Percentiles rank a stretch among this genome's conserved stretches.
phyloP scores from a whole-genome alignment of 1,284 basidiomycete species.

The Austropuccinia psidii region DNA sequence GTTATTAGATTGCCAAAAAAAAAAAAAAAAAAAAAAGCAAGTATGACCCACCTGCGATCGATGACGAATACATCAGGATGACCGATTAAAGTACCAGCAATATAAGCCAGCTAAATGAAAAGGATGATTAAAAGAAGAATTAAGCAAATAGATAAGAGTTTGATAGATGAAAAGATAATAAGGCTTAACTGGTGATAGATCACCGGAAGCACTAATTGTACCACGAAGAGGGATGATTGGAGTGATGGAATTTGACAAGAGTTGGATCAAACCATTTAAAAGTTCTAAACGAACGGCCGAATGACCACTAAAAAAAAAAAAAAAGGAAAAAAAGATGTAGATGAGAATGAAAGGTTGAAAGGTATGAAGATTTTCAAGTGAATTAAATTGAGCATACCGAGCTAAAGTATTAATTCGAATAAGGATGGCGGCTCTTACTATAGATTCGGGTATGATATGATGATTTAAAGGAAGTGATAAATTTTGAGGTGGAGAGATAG shows the following conservation, averaged over 20 bases:
- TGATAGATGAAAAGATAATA: background rate
- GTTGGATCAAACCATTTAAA: constrained; percentile 66
- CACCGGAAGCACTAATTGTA: constrained; percentile 69
- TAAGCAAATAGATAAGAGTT: constrained; percentile 7
- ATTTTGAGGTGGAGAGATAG: background rate
- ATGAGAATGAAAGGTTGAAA: no score
- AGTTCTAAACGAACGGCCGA: constrained; percentile 74
- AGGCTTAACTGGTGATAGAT: constrained; percentile 46
- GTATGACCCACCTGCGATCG: constrained; percentile 51
- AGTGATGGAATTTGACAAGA: constrained; percentile 65
- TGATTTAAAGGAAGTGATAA: constrained; percentile 49
- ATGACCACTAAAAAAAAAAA: constrained; percentile 54
- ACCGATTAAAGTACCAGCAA: constrained; percentile 68
- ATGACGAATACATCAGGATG: constrained; percentile 69
- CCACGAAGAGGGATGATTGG: constrained; percentile 76
- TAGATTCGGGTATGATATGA: constrained; percentile 70
- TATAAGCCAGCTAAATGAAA: constrained; percentile 68
- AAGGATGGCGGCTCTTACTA: constrained; percentile 80
- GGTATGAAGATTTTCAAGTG: background rate
- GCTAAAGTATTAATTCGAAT: constrained; percentile 78
- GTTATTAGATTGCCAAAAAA: no score
- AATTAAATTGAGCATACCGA: constrained; percentile 47
- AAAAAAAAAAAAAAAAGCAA: no score
- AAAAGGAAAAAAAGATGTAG: background rate
- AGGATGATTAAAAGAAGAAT: constrained; percentile 55